Evolutionary conservation across 495 filamentous ascomycete genomes (phyloP).

Genomic region (Xylaria flabelliformis): DNA sequence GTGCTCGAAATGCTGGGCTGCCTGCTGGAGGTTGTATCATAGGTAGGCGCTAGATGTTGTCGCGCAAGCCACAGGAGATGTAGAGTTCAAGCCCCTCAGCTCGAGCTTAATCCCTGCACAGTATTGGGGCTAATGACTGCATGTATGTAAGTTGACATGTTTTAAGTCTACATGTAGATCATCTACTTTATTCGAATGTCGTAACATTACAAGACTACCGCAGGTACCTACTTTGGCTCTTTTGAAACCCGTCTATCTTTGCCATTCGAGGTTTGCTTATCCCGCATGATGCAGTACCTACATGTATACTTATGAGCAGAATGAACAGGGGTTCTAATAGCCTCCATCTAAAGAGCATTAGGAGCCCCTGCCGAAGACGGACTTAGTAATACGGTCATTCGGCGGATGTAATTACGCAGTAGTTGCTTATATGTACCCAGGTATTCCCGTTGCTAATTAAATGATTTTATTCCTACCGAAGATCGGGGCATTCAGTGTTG

Average conservation of each 20-base stretch:
- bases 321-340: background rate
- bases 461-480: background rate
- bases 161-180: background rate
- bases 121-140: background rate
- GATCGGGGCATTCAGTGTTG: background rate
- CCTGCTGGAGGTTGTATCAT: background rate
- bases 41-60: slow-evolving; percentile 20
- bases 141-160: background rate
- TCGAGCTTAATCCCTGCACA: slow-evolving; percentile 5
- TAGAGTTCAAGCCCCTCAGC: slow-evolving; percentile 25
- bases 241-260: background rate
- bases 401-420: background rate
- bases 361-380: slow-evolving; percentile 16
- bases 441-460: slow-evolving; percentile 12
- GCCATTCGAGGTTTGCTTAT: background rate
- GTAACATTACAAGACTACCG: background rate
- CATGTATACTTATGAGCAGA: background rate
- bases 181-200: background rate
- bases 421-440: background rate
- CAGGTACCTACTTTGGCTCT: background rate
- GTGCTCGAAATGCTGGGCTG: background rate
- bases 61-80: slow-evolving; percentile 25
- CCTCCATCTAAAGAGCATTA: background rate
- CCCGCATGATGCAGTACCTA: background rate
- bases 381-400: slow-evolving; percentile 5